phyloP scores from a whole-genome alignment of 768 basidiomycete species.

The Cantharellus cinnabarinus region DNA sequence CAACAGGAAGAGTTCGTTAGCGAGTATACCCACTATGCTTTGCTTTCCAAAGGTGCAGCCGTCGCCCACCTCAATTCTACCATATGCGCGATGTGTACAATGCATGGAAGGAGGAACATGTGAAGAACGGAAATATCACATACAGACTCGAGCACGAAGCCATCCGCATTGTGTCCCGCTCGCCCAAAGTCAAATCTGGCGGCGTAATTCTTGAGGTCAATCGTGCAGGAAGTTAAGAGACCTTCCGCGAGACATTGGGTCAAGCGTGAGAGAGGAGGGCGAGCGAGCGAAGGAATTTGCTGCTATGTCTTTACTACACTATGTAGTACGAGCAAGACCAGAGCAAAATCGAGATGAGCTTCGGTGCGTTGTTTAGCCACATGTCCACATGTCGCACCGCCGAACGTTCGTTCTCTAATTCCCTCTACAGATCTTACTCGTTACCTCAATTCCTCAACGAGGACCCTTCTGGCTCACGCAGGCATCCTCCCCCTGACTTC shows the following conservation, averaged over 20 bases:
- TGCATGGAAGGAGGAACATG: not conserved
- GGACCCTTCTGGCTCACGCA: slow-evolving; percentile 12
- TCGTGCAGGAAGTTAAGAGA: not conserved
- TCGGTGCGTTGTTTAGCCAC: slow-evolving; percentile 11
- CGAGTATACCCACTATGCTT: not conserved
- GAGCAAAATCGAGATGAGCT: slow-evolving; percentile 32
- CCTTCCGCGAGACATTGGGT: slow-evolving; percentile 2
- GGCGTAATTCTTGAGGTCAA: not conserved
- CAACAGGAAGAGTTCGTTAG: not conserved
- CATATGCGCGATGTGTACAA: not conserved
- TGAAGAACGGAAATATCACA: not conserved
- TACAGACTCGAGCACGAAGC: not conserved
- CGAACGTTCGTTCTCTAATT: too few species aligned
- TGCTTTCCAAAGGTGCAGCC: not conserved
- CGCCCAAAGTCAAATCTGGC: not conserved
- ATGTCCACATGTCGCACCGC: too few species aligned
- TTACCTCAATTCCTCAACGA: slow-evolving; percentile 25
- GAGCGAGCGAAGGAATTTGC: slow-evolving; percentile 20
- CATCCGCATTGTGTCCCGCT: not conserved
- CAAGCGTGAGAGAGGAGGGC: slow-evolving; percentile 13
- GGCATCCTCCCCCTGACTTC: not conserved
- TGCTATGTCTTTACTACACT: slow-evolving; percentile 28
- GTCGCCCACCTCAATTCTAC: not conserved
- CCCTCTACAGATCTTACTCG: slow-evolving; percentile 22
- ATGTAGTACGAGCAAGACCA: slow-evolving; percentile 25